Base-by-base conservation (phyloP, 78 protist species). In the Monosiga brevicollis region DNA sequence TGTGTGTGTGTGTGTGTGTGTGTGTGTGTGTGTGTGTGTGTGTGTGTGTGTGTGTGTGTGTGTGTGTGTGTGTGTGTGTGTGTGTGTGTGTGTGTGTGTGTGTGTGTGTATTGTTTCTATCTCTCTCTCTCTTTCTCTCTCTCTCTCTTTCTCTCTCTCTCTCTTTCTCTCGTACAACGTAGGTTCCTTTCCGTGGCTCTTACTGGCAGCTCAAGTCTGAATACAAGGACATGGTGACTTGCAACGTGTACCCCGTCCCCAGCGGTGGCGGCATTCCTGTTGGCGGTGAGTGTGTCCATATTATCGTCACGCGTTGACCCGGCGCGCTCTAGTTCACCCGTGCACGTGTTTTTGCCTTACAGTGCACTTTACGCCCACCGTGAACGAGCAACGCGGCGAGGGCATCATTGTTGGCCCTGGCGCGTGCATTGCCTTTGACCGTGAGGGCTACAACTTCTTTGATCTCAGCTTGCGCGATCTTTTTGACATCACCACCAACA, bases 331-430 rank as follows among this genome's bases (percentile, higher is more conserved):
- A n/a, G n/a, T n/a, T n/a, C n/a, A n/a, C n/a, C n/a, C n/a, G n/a
- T n/a, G n/a, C n/a, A n/a, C n/a, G n/a, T n/a, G n/a, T n/a, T n/a
- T n/a, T n/a, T n/a, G n/a, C n/a, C n/a, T n/a, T n/a, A n/a, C n/a
- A n/a, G 88, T 86, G 41, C 92, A 89, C 76, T 86, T 83, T 26
- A 89, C 92, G 62, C 62, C 62, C 6, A 49, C 62, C 62, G 62
- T 49, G 62, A 49, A 49, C 62, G 62, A 86, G 34, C 84, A 43
- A 32, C 72, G 77, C 20, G 84, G 83, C 62, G 90, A 89, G 26
- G 85, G 84, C 29, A 36, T 86, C 55, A 79, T 85, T 86, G 35
- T 89, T 20, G 92, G 92, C n/a, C 92, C 92, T 15, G 83, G 82
- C 82, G 92, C 92, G 1, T 90, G 87, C 24, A 22, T 89, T 35